Evolutionary conservation across 2,329 filamentous ascomycete species (phyloP), one percentile per base, ranked within the genome.

Genomic region (Ciborinia camelliae): DNA sequence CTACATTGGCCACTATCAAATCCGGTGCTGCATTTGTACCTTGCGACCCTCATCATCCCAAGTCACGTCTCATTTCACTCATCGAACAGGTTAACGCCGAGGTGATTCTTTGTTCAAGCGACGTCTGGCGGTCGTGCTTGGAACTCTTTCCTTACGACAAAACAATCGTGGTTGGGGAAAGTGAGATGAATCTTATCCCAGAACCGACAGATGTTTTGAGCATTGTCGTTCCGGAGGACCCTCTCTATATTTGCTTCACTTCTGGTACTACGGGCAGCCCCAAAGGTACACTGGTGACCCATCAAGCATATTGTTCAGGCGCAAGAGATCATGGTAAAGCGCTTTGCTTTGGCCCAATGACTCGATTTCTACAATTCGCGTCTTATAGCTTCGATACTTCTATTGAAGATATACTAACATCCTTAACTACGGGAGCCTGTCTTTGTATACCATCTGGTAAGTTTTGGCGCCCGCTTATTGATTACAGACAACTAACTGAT

Each of bases 251-350:
- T 0, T 78, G 75, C 62, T 81, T 80, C 66, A 81, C 80, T 0
- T 81, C 78, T 0, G 79, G 79, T 0, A 77, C 76, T 8, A 80
- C 79, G 1, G 79, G 80, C 0, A 72, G 68, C 3, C 79, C 79
- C 0, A 81, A 81, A 67, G 78, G 75, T 26, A 65, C 48, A 18
- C 28, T 61, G 1, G 28, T 64, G 5, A 50, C 32, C 5, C 63
- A 64, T 45, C 23, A 45, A 52, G 55, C 54, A 60, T 64, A 60
- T 28, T 61, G 54, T 32, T 60, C 63, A 3, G 54, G 63, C 0
- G 48, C 55, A 1, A 63, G 75, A 72, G 39, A 76, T 73, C 32
- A 66, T 45, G 55, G 64, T 14, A 54, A 57, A 75, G 4, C 74
- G 71, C 59, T 79, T 74, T 55, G 32, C 12, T 63, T 70, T 20